Evolutionary conservation across 106 monocot species (phyloP), one percentile per base, ranked within the genome.

Genomic region (Acanthochlamys bracteata): DNA sequence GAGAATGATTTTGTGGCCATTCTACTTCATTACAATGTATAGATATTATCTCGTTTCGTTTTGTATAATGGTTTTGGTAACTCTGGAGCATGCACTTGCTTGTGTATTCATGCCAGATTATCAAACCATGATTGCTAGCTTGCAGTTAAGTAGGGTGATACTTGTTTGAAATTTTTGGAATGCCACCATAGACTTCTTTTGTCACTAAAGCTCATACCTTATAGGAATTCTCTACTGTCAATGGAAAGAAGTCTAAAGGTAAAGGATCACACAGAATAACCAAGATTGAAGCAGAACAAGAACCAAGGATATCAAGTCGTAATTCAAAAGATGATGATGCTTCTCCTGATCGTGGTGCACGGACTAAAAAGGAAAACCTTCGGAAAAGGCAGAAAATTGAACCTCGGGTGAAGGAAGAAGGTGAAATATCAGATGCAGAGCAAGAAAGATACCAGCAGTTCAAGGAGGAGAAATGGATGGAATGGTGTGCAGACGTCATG

Each of bases 391-490:
- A 68, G 49, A 79, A 57, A 60, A 78, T 67, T 43, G 87, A 88
- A 69, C 70, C 76, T 26, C 76, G 74, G 41, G 85, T 75, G 15
- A 98, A 92, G 57, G 96, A 98, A 65, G 96, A 98, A 72, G 96
- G 96, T 53, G 96, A 98, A 70, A 73, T 98, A 71, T 98, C 96
- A 21, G 96, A 88, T 21, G 82, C 91, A 17, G 92, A 88, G 42
- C 81, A 79, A 59, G 82, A 80, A 69, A 73, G 65, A 11, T 81
- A 84, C 64, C 85, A 85, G 53, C 82, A 85, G 62, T 78, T 81
- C 46, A 98, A 98, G 69, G 96, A 98, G 71, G 88, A 91, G 61
- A 98, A 88, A 59, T 98, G 96, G 96, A 85, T 83, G 88, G 96
- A 88, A 71, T 98, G 96, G 96, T 98, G 96, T 71, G 74, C 82